These are phyloP conservation scores for Petunia axillaris DNA, from an alignment of 257 asterid genomes.

Conservation along the genomic window DNA sequence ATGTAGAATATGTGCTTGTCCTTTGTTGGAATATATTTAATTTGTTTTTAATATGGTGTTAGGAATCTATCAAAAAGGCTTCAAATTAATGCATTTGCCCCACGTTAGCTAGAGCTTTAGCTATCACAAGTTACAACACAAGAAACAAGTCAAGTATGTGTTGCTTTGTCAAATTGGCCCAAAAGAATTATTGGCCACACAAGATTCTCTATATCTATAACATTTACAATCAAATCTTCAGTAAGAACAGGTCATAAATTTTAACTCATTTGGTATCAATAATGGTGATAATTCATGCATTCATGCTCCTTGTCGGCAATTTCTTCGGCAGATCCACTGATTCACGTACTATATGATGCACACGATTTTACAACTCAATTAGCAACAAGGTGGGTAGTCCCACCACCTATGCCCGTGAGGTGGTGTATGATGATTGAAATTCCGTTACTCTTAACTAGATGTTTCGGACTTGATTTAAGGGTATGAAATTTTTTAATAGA, in stretches of 20 bases:
- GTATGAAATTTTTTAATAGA: background rate
- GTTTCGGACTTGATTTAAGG: background rate
- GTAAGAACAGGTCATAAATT: slow-evolving; percentile 31
- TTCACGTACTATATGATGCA: slow-evolving; percentile 15
- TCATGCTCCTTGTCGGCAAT: slow-evolving; percentile 25
- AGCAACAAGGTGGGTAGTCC: slow-evolving; percentile 17
- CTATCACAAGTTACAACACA: slow-evolving; percentile 21
- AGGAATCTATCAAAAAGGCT: slow-evolving; percentile 30
- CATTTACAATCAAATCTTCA: slow-evolving; percentile 30
- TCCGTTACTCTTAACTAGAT: background rate
- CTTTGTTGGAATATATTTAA: slow-evolving; percentile 3
- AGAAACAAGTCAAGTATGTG: slow-evolving; percentile 25
- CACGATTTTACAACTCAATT: slow-evolving; percentile 4
- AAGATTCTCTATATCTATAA: slow-evolving; percentile 30
- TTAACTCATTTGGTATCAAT: slow-evolving; percentile 27
- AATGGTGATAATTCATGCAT: slow-evolving; percentile 12
- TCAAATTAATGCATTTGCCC: slow-evolving; percentile 15
- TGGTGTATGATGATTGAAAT: background rate
- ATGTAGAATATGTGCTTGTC: slow-evolving; percentile 7
- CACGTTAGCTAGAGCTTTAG: slow-evolving; percentile 23
- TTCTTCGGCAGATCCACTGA: slow-evolving; percentile 11
- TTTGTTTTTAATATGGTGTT: slow-evolving; percentile 24
- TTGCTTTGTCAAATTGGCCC: slow-evolving; percentile 29
- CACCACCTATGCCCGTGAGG: background rate
- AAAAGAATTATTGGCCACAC: slow-evolving; percentile 38